Conservation (phyloP, 1,284 basidiomycete species). For the Rhodotorula sp. region DNA sequence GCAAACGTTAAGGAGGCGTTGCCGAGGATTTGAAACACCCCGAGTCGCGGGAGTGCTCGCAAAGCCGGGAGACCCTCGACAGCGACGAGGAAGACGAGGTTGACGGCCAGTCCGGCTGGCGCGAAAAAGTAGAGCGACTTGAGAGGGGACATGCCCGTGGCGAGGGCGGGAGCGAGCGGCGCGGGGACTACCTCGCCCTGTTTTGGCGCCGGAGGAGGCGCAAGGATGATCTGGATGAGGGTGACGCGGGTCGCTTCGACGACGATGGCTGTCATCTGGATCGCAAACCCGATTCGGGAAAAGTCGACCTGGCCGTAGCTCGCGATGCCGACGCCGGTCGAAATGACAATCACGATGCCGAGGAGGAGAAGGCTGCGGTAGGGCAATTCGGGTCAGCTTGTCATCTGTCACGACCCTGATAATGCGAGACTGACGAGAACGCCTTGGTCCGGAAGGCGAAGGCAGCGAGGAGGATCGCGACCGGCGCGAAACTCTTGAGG, state of each 20-base stretch:
- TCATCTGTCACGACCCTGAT: background rate
- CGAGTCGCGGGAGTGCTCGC: conserved; percentile 26
- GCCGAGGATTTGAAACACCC: conserved; percentile 20
- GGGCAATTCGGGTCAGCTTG: background rate
- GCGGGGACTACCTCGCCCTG: background rate
- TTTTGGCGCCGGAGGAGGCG: background rate
- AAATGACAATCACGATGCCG: conserved; percentile 38
- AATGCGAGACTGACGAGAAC: conserved; percentile 7
- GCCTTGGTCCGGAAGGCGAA: conserved; percentile 37
- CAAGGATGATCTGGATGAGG: conserved; percentile 42
- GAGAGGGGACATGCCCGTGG: conserved; percentile 33
- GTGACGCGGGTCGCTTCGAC: conserved; percentile 42
- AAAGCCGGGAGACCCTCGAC: conserved; percentile 39
- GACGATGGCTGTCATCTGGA: conserved; percentile 40
- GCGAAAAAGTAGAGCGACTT: conserved; percentile 39
- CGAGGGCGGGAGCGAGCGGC: background rate
- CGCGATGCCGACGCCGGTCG: conserved; percentile 36
- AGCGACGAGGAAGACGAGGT: conserved; percentile 32
- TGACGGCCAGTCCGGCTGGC: conserved; percentile 35
- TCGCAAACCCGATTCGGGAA: conserved; percentile 29
- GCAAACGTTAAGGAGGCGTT: conserved; percentile 38
- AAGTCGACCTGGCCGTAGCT: conserved; percentile 34
- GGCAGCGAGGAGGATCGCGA: conserved; percentile 39
- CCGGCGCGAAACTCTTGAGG: conserved; percentile 40
- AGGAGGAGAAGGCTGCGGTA: conserved; percentile 11